A percentile compares a stretch with the other conserved stretches of the same genome.
Evolutionary conservation across 176 grass and related monocot genomes (phyloP).

Genomic region (Aegilops bicornis): DNA sequence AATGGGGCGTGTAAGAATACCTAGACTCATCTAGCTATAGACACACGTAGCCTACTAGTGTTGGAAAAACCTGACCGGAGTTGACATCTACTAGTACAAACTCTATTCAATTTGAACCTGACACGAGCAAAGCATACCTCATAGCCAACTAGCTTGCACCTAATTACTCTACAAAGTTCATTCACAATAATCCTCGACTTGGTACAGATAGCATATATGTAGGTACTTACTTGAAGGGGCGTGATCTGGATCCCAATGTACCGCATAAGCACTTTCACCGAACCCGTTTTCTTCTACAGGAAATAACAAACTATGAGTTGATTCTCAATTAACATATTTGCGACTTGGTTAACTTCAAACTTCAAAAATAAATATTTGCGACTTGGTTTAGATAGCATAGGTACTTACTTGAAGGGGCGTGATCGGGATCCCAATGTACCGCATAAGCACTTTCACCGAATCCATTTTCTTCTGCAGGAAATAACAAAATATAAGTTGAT

Average conservation of each 20-base stretch:
- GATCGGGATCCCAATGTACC: neutral
- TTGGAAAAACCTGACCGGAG: no score
- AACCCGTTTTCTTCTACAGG: neutral
- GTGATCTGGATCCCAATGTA: neutral
- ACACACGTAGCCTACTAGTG: no score
- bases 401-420: neutral
- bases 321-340: neutral
- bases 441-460: neutral
- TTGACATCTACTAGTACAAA: no score
- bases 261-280: neutral
- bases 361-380: no score
- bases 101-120: no score
- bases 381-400: no score
- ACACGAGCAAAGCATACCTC: no score
- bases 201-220: no score
- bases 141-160: no score
- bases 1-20: no score
- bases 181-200: neutral
- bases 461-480: neutral
- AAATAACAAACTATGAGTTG: neutral
- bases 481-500: neutral
- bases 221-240: neutral
- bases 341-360: no score
- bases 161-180: neutral
- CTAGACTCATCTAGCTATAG: no score